Base-by-base conservation (phyloP, 106 monocot species). In the Allium sativum region DNA sequence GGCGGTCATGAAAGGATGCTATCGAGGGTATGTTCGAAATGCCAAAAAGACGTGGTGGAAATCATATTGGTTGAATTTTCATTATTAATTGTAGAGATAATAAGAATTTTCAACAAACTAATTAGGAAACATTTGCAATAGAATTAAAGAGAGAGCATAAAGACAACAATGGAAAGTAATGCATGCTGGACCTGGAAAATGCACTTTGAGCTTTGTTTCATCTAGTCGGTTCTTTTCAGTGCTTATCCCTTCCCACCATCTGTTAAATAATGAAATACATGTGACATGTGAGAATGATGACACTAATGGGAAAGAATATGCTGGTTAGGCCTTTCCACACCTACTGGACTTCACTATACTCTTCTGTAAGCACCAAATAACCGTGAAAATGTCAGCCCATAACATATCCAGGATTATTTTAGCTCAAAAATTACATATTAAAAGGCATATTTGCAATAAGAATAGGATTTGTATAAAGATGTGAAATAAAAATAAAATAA, bases 161-260 rank as follows among this genome's bases (percentile, higher is more conserved):
- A 12, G 31, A 31, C 12, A 13, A 40, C 4, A 40, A 6, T 22
- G 56, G 16, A 58, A 12, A 12, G 16, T 14, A 31, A 31, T 31
- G 31, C 5, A 31, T 31, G 5, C 5, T 31, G 31, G 67, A 98
- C 96, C 96, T 88, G 87, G 74, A 82, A 98, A 91, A 46, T 82
- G 68, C n/a, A 98, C 71, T 10, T 73, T 82, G 46, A 80, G 59
- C 44, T 85, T 88, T 59, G 96, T 80, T 60, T 84, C 76, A 78
- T 98, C 88, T 46, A 68, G 76, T 46, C 77, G 72, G 70, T 43
- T 70, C 66, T 88, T 98, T 65, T 85, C 91, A 18, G 66, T 80
- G 44, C 91, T 62, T 59, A 78, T 76, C 12, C 91, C 96, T 70
- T 87, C 87, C 74, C 96, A 71, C 96, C 96, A 98, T 56, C 96